Evolutionary conservation across 2,329 filamentous ascomycete genomes (phyloP), one percentile per base, ranked within the genome.

Genomic region (Penicillium palitans): DNA sequence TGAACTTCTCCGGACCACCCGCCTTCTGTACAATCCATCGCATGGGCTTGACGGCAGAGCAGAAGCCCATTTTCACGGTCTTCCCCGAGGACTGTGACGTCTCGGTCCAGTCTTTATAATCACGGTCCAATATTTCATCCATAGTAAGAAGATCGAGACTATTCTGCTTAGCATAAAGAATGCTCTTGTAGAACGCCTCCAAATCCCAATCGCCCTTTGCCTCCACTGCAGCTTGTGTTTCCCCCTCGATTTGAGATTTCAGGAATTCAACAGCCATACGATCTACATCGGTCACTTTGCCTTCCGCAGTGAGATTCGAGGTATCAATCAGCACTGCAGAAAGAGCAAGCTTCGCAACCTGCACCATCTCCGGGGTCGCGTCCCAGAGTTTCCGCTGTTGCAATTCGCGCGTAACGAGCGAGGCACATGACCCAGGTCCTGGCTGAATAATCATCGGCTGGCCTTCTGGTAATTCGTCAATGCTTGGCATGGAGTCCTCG

Each of bases 101-200:
- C 57, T 82, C 82, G 1, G 75, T 76, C 85, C 85, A 88, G 51
- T 83, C 76, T 70, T 88, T 88, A 68, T 87, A 88, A 68, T 88
- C 85, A 60, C 86, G 84, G 40, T 80, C 78, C 57, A 88, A 70
- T 21, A 86, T 81, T 65, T 87, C 85, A 3, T 79, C 70, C 59
- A 86, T 67, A 12, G 74, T 78, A 25, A 88, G 70, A 2, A 78
- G 70, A 41, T 80, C 79, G 39, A 88, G 69, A 44, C 76, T 82
- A 58, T 85, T 78, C 46, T 78, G 75, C 70, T 87, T 87, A 3
- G 84, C 82, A 21, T 76, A 65, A 27, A 80, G 75, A 35, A 87
- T 78, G 53, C 80, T 71, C 1, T 76, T 59, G 69, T 81, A 87
- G 68, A 86, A 85, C 7, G 62, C 64, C 12, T 76, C 71, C 27